Evolutionary conservation across 768 basidiomycete genomes (phyloP).

Genomic region (Mycena chlorophos): DNA sequence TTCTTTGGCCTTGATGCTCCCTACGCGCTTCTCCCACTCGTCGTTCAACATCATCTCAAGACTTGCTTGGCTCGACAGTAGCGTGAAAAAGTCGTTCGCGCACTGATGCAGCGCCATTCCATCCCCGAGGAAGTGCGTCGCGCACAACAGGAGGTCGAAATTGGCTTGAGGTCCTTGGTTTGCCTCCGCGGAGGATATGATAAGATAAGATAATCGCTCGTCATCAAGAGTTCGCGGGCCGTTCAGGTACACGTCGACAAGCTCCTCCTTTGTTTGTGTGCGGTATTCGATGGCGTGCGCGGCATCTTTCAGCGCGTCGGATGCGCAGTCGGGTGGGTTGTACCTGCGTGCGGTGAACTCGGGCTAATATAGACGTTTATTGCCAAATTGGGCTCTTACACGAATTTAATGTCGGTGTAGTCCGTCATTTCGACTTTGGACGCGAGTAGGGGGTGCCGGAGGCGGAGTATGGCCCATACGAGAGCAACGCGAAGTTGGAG

Average conservation of each 20-base stretch:
- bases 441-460: constrained; percentile 72
- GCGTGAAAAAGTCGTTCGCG: constrained; percentile 74
- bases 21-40: constrained; percentile 34
- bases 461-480: constrained; percentile 72
- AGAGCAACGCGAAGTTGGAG: constrained; percentile 48
- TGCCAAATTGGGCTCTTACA: constrained; percentile 48
- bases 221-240: constrained; percentile 73
- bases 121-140: constrained; percentile 82
- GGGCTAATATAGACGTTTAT: constrained; percentile 2
- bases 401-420: constrained; percentile 67
- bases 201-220: constrained; percentile 63
- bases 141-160: constrained; percentile 70
- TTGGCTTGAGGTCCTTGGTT: constrained; percentile 25
- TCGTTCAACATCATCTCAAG: constrained; percentile 33
- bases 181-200: constrained; percentile 39
- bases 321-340: constrained; percentile 39
- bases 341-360: constrained; percentile 38
- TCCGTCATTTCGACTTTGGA: constrained; percentile 58
- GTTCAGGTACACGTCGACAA: constrained; percentile 74
- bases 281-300: constrained; percentile 51
- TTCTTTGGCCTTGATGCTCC: constrained; percentile 21
- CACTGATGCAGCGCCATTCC: constrained; percentile 85
- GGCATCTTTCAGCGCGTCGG: constrained; percentile 50
- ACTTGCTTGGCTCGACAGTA: constrained; percentile 46
- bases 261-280: constrained; percentile 53